Conservation (phyloP, 495 filamentous ascomycete genomes). For the Hypoxylon intermedium region DNA sequence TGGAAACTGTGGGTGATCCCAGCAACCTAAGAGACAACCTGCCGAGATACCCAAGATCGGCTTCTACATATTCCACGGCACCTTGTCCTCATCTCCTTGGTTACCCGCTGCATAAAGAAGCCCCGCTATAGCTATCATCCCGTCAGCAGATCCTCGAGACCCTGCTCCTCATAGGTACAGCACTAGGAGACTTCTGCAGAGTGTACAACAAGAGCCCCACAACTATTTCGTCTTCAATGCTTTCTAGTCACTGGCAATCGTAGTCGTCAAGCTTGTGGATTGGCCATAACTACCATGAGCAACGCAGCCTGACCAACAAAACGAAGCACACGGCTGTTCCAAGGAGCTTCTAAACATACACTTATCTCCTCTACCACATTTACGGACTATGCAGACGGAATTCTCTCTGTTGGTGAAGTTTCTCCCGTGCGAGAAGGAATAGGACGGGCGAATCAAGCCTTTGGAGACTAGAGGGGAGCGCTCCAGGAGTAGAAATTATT, state of each 20-base stretch:
- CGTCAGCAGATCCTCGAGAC: slow-evolving; percentile 45
- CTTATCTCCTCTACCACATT: slow-evolving; percentile 22
- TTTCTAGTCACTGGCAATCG: slow-evolving; percentile 35
- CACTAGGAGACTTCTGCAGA: slow-evolving; percentile 40
- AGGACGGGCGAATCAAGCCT: slow-evolving; percentile 16
- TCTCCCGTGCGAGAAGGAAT: slow-evolving; percentile 17
- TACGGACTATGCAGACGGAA: slow-evolving; percentile 20
- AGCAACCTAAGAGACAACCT: slow-evolving; percentile 24
- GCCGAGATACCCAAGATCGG: slow-evolving; percentile 33
- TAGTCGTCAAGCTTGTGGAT: slow-evolving; percentile 38
- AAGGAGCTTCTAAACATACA: slow-evolving; percentile 21
- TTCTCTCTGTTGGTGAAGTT: slow-evolving; percentile 26
- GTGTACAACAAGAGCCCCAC: slow-evolving; percentile 43
- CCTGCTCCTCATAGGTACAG: slow-evolving; percentile 40
- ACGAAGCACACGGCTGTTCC: slow-evolving; percentile 28
- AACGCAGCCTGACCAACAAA: slow-evolving; percentile 26
- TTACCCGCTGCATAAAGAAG: slow-evolving; percentile 39
- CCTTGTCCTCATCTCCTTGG: slow-evolving; percentile 32
- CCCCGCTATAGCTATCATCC: slow-evolving; percentile 46
- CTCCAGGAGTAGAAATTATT: slow-evolving; percentile 25
- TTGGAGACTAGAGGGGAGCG: slow-evolving; percentile 6
- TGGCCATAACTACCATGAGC: slow-evolving; percentile 34
- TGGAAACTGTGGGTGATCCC: slow-evolving; percentile 34
- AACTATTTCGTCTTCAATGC: slow-evolving; percentile 40
- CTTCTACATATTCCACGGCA: slow-evolving; percentile 32